Evolutionary conservation across 225 moss, liverwort and hornwort species (phyloP), one percentile per base, ranked within the genome.

Genomic region (Antitrichia curtipendula): DNA sequence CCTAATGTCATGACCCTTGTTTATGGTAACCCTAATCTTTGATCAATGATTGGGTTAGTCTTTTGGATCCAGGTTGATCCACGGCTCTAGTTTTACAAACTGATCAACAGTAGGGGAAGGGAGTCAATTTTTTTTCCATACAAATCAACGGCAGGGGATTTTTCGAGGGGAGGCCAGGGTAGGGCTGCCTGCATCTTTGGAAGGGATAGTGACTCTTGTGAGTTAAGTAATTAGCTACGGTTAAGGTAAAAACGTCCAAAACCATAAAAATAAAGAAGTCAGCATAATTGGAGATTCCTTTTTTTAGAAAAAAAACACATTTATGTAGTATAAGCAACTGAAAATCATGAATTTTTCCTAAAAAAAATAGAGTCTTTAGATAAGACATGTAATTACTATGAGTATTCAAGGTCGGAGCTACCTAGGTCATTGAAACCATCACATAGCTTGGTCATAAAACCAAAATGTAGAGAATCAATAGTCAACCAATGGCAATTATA

Each of bases 401-500:
- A 38, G 13, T 38, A 38, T 68, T 40, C 1, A 23, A 31, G 15
- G 29, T 14, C 1, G 4, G 29, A 61, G 13, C 15, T 61, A 2
- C 7, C 1, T 14, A 29, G 6, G 61, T 6, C 59, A 12, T 5
- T 60, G 9, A 58, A 57, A 9, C 10, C 0, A 3, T 18, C 21
- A 65, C 25, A 57, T 56, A 56, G 21, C 21, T 56, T 22, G 56
- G 56, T 4, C 6, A 12, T 21, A 21, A 12, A 12, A 66, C 12
- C 3, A 4, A 66, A 65, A 66, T n/a, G 0, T 66, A 66, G 0
- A 68, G 13, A 68, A 68, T 68, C 23, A 40, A 14, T 1, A 3
- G 4, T 24, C 40, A 69, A 38, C 1, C 4, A 38, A 23, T 38
- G 0, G 2, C 1, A n/a, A 1, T 66, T 21, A n/a, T 7, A 10